Conservation (phyloP, 2,329 filamentous ascomycete species). For the Helminthosporium solani region DNA sequence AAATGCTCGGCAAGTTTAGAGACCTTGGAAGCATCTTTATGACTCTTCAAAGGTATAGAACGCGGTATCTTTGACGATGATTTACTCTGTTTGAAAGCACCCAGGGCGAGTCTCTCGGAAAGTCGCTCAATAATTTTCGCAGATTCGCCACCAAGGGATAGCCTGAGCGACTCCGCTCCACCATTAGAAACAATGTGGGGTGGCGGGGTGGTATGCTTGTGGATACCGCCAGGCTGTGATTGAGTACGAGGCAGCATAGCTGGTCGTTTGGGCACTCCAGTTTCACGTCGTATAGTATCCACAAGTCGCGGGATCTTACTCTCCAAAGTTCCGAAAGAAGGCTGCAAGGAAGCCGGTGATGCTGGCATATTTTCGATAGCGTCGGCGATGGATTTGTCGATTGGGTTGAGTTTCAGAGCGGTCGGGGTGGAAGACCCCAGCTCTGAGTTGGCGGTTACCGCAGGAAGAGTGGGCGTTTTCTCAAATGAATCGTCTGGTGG, state of each 20-base stretch:
- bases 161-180: constrained; percentile 23
- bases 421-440: constrained; percentile 34
- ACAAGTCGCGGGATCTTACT: constrained; percentile 44
- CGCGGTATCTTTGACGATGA: constrained; percentile 74
- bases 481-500: constrained; percentile 24
- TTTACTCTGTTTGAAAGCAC: constrained; percentile 61
- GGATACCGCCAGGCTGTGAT: constrained; percentile 37
- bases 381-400: constrained; percentile 35
- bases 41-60: constrained; percentile 65
- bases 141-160: constrained; percentile 34
- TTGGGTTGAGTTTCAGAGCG: constrained; percentile 35
- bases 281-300: constrained; percentile 36
- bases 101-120: constrained; percentile 68
- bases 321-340: constrained; percentile 23
- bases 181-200: constrained; percentile 19
- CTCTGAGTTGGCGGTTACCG: constrained; percentile 20
- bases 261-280: constrained; percentile 21
- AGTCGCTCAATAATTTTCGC: constrained; percentile 64
- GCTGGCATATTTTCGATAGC: constrained; percentile 39
- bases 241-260: constrained; percentile 33
- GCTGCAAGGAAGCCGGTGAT: constrained; percentile 24
- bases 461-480: constrained; percentile 28
- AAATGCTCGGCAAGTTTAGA: constrained; percentile 94
- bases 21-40: constrained; percentile 71
- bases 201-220: constrained; percentile 21